Evolutionary conservation across 2,329 filamentous ascomycete genomes (phyloP).

Genomic region (Scedosporium minutisporum): DNA sequence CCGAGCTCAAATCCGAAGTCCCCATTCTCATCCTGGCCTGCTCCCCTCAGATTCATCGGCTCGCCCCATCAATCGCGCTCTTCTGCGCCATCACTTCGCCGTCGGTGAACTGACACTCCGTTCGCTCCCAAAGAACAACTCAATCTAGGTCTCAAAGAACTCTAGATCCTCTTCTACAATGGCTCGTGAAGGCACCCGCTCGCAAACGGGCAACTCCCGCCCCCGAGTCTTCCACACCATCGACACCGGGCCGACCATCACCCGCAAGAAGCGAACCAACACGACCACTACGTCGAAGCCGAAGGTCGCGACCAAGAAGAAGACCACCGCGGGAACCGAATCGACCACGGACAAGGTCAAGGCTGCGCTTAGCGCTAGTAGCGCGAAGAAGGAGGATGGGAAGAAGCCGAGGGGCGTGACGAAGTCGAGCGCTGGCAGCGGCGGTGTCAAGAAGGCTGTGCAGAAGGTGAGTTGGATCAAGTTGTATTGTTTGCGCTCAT

Average conservation of each 20-base stretch:
- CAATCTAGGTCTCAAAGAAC: neutral
- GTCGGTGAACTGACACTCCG: no score
- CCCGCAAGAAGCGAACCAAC: neutral
- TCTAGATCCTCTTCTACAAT: slow-evolving; percentile 17
- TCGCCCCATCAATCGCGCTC: no score
- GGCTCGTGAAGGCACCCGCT: slow-evolving; percentile 42
- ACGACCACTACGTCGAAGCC: neutral
- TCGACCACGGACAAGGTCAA: neutral
- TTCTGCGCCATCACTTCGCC: no score
- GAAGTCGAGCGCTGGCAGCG: neutral
- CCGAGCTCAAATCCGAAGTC: neutral
- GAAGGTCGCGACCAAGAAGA: neutral
- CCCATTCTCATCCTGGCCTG: neutral
- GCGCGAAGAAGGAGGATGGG: neutral
- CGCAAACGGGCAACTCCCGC: slow-evolving; percentile 41
- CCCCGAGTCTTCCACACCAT: slow-evolving; percentile 40
- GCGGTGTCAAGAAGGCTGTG: slow-evolving; percentile 1
- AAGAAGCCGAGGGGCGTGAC: neutral
- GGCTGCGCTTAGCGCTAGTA: neutral
- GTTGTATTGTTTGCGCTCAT: neutral
- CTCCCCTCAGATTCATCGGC: no score
- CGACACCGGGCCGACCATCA: slow-evolving; percentile 31
- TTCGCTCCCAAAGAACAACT: no score
- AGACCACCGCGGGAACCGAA: neutral
- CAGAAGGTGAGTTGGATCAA: slow-evolving; percentile 1